A percentile compares a stretch with the other conserved stretches of the same genome.
Conservation (phyloP, 2,329 filamentous ascomycete species). For the Penicillium sp. region DNA sequence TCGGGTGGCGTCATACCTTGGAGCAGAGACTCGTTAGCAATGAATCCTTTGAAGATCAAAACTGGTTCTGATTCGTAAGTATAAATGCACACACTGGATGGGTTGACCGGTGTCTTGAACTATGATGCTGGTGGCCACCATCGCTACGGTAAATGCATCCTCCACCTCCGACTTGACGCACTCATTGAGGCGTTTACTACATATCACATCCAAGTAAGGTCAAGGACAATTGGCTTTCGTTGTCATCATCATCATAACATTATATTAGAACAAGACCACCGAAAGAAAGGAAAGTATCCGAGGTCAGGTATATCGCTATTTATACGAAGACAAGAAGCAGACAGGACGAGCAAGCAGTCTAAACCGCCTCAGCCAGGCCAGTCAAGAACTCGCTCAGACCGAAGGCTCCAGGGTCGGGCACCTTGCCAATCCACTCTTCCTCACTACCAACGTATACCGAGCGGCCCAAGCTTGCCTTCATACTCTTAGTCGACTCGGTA, state of each 20-base stretch:
- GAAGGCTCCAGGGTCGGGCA: slow-evolving; percentile 70
- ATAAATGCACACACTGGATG: background rate
- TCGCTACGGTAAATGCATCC: too few relatives aligned
- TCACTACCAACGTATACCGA: slow-evolving; percentile 76
- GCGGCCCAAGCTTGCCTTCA: slow-evolving; percentile 83
- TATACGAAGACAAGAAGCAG: slow-evolving; percentile 20
- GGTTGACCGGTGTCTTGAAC: background rate
- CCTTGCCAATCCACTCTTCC: slow-evolving; percentile 62
- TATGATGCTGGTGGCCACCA: too few relatives aligned
- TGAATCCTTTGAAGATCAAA: slow-evolving; percentile 14
- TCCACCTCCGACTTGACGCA: too few relatives aligned
- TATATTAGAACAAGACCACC: slow-evolving; percentile 16
- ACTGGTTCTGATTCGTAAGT: slow-evolving; percentile 1
- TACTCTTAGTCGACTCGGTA: slow-evolving; percentile 81
- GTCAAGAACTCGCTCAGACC: slow-evolving; percentile 83
- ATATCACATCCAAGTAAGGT: background rate
- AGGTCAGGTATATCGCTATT: slow-evolving; percentile 30
- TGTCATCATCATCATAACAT: slow-evolving; percentile 19
- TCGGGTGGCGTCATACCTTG: slow-evolving; percentile 21
- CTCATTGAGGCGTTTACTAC: background rate
- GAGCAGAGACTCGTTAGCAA: slow-evolving; percentile 19
- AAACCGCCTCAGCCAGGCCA: slow-evolving; percentile 63
- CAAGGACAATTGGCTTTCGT: slow-evolving; percentile 4
- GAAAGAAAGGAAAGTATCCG: background rate
- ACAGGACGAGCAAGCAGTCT: slow-evolving; percentile 18